Conservation (phyloP, 2,329 filamentous ascomycete species). For the Conoideocrella luteorostrata region DNA sequence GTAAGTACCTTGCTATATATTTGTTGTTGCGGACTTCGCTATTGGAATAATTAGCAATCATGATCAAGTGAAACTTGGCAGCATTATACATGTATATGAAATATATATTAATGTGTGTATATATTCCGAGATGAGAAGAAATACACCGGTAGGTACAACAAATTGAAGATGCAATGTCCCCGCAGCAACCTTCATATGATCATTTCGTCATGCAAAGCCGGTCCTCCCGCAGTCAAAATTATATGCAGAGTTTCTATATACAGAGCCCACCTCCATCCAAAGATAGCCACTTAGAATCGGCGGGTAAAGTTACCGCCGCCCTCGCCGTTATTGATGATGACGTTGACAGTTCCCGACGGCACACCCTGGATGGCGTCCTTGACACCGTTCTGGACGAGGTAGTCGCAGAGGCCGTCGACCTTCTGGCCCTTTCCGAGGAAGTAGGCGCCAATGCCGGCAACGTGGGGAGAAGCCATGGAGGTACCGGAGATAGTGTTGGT, state of each 20-base stretch:
- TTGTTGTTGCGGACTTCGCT: too few species aligned
- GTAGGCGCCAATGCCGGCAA: slow-evolving; percentile 36
- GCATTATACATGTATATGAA: too few species aligned
- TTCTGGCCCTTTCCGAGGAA: slow-evolving; percentile 35
- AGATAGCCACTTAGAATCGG: not conserved
- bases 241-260: not conserved
- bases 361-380: slow-evolving; percentile 34
- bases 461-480: slow-evolving; percentile 34
- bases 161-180: not conserved
- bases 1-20: too few species aligned
- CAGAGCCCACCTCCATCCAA: too few species aligned
- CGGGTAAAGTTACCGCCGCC: not conserved
- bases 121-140: too few species aligned
- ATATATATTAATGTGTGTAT: too few species aligned
- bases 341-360: slow-evolving; percentile 40
- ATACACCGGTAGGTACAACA: not conserved
- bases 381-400: slow-evolving; percentile 37
- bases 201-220: not conserved
- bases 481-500: slow-evolving; percentile 35
- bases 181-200: not conserved
- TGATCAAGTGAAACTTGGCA: too few species aligned
- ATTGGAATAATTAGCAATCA: too few species aligned
- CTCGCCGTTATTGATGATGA: slow-evolving; percentile 48
- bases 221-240: not conserved
- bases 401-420: slow-evolving; percentile 40